A percentile compares a stretch with the other conserved stretches of the same genome.
Conservation (phyloP, 2,329 filamentous ascomycete genomes). For the Metarhizium guizhouense region DNA sequence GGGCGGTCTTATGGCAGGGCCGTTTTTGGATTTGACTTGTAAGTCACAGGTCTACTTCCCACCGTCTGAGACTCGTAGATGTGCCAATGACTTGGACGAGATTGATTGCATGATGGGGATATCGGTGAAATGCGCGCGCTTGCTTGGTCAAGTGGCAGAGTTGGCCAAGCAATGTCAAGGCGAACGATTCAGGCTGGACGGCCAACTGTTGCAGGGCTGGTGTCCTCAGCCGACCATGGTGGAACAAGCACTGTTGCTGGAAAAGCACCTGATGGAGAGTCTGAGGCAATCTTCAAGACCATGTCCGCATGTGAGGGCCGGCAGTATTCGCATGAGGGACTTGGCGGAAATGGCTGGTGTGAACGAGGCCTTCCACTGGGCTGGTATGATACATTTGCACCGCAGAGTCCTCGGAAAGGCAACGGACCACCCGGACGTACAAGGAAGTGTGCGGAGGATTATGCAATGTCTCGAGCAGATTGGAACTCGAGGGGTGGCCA, state of each 20-base stretch:
- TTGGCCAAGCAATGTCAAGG: slow-evolving; percentile 61
- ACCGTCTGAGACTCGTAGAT: neutral
- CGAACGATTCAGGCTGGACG: slow-evolving; percentile 47
- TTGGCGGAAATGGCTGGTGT: slow-evolving; percentile 58
- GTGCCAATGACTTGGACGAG: slow-evolving; percentile 34
- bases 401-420: slow-evolving; percentile 60
- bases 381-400: slow-evolving; percentile 66
- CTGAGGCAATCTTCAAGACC: slow-evolving; percentile 31
- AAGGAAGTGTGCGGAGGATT: slow-evolving; percentile 53
- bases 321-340: slow-evolving; percentile 44
- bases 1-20: slow-evolving; percentile 58
- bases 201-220: slow-evolving; percentile 39
- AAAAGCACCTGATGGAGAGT: slow-evolving; percentile 52
- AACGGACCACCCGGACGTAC: slow-evolving; percentile 49
- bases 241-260: slow-evolving; percentile 48
- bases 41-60: neutral
- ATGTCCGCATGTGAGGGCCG: slow-evolving; percentile 37
- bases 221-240: slow-evolving; percentile 34
- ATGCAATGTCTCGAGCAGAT: slow-evolving; percentile 54
- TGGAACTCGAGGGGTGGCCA: slow-evolving; percentile 57
- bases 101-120: slow-evolving; percentile 68
- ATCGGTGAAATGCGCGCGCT: slow-evolving; percentile 59
- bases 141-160: slow-evolving; percentile 68
- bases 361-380: slow-evolving; percentile 73
- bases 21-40: slow-evolving; percentile 3